Evolutionary conservation across 2,329 filamentous ascomycete species (phyloP).

Genomic region (Phyllosticta paracitricarpa): DNA sequence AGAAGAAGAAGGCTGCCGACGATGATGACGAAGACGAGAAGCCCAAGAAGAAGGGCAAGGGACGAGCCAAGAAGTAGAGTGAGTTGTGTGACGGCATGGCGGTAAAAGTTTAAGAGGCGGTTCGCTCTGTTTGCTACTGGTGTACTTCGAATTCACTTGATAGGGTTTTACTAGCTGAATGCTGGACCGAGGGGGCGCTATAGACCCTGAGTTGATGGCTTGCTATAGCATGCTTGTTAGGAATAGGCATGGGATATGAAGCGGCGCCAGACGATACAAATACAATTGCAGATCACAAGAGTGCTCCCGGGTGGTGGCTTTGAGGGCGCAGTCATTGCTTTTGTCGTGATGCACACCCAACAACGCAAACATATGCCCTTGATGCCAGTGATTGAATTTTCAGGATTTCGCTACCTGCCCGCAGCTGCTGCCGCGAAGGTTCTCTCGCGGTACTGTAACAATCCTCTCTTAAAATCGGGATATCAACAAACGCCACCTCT

Average conservation of each 20-base stretch:
- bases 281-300: not conserved
- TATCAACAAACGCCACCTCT: not conserved
- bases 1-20: conserved; percentile 13
- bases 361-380: too few species aligned
- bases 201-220: not conserved
- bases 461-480: not conserved
- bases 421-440: too few species aligned
- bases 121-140: not conserved
- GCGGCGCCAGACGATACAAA: not conserved
- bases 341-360: too few species aligned
- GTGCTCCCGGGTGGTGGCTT: too few species aligned
- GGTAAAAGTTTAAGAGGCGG: not conserved
- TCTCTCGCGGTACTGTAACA: not conserved
- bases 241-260: not conserved
- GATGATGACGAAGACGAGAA: conserved; percentile 1
- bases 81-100: not conserved
- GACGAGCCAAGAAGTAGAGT: conserved; percentile 5
- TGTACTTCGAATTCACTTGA: not conserved
- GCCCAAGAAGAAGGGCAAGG: conserved; percentile 5
- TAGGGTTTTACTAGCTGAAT: not conserved
- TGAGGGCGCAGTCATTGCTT: too few species aligned
- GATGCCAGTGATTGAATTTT: too few species aligned
- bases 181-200: not conserved
- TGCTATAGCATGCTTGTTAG: not conserved
- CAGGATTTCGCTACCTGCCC: too few species aligned